A percentile compares a stretch with the other conserved stretches of the same genome.
Conservation (phyloP, 768 basidiomycete species). For the Russula abietina region DNA sequence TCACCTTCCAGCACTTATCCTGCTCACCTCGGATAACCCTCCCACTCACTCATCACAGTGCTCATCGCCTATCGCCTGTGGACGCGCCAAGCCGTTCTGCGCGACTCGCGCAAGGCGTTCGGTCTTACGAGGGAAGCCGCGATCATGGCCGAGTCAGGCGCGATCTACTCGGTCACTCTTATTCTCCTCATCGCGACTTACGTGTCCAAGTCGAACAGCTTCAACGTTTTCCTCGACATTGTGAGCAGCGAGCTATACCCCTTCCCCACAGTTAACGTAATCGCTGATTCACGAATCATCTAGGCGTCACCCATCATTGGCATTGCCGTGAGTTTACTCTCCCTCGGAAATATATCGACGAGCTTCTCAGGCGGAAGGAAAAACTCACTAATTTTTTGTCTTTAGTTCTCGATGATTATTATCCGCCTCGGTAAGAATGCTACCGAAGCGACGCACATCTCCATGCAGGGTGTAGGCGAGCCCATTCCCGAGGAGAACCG, state of each 20-base stretch:
- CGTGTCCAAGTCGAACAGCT: constrained; percentile 9
- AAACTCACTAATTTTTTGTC: neutral
- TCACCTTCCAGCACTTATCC: neutral
- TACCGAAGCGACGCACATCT: constrained; percentile 14
- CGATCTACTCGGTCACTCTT: constrained; percentile 16
- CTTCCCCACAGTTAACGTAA: too few relatives aligned
- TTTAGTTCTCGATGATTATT: constrained; percentile 17
- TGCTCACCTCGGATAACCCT: neutral
- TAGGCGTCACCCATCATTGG: constrained; percentile 20
- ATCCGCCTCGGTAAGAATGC: constrained; percentile 1
- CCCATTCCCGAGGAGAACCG: constrained; percentile 10
- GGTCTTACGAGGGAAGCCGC: constrained; percentile 8
- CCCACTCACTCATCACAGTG: constrained; percentile 10
- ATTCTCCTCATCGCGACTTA: constrained; percentile 19
- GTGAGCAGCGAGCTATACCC: constrained; percentile 3
- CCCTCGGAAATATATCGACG: neutral
- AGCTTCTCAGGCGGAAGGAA: neutral
- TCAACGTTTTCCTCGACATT: constrained; percentile 23
- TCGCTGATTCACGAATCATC: neutral
- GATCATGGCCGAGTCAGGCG: constrained; percentile 22
- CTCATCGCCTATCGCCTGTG: constrained; percentile 29
- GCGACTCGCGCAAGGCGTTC: constrained; percentile 20
- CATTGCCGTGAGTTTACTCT: constrained; percentile 13
- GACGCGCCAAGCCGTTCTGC: constrained; percentile 24
- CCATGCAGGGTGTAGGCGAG: constrained; percentile 16